Evolutionary conservation across 306 rosid species (phyloP).

Genomic region (Comarum palustre): DNA sequence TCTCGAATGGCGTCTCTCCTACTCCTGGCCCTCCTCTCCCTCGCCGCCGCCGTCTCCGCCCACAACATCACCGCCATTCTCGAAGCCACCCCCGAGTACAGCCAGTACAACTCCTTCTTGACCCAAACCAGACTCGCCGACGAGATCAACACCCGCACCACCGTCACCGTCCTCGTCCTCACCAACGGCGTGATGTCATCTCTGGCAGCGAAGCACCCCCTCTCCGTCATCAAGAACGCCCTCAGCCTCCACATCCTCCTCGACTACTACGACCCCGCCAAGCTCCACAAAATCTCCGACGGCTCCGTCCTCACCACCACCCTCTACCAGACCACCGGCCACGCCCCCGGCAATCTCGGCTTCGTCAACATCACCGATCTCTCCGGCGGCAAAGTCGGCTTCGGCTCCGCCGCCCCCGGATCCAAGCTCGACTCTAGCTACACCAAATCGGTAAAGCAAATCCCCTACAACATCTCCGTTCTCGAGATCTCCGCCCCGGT

Average conservation of each 20-base stretch:
- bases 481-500: conserved; percentile 72
- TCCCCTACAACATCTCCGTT: conserved; percentile 79
- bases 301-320: conserved; percentile 81
- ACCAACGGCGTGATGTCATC: conserved; percentile 58
- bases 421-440: conserved; percentile 81
- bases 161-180: conserved; percentile 76
- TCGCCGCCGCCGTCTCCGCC: conserved; percentile 45
- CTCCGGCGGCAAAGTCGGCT: conserved; percentile 76
- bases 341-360: conserved; percentile 65
- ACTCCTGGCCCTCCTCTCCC: conserved; percentile 21
- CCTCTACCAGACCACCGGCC: conserved; percentile 83
- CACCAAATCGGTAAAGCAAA: conserved; percentile 70
- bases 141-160: conserved; percentile 81
- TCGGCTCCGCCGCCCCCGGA: conserved; percentile 86
- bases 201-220: conserved; percentile 55
- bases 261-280: conserved; percentile 73
- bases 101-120: conserved; percentile 49
- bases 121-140: conserved; percentile 66
- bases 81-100: conserved; percentile 48
- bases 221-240: conserved; percentile 66
- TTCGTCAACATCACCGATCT: conserved; percentile 87
- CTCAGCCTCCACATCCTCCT: conserved; percentile 72
- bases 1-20: conserved; percentile 37
- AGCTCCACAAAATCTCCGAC: conserved; percentile 77
- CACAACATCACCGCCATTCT: conserved; percentile 93